Evolutionary conservation across 768 basidiomycete genomes (phyloP).

Genomic region (Suillus subaureus): DNA sequence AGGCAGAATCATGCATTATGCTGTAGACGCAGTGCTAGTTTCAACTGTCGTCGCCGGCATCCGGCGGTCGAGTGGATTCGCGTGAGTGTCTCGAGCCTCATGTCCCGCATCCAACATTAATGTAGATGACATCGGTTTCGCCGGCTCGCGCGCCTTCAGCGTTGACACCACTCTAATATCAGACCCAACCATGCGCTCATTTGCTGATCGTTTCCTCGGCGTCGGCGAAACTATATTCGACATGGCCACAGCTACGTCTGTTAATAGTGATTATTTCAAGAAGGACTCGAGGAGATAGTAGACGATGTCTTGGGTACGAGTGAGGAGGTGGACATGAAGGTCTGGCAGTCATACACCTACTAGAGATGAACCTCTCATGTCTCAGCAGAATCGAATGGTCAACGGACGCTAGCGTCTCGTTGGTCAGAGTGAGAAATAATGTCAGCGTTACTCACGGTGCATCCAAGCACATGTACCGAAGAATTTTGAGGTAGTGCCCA

Average conservation of each 20-base stretch:
- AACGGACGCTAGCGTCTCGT: not conserved
- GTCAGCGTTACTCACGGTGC: not conserved
- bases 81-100: constrained; percentile 54
- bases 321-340: constrained; percentile 1
- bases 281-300: constrained; percentile 44
- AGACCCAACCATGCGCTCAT: constrained; percentile 73
- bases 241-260: constrained; percentile 79
- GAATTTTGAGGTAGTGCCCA: not conserved
- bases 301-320: constrained; percentile 3
- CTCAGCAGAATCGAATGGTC: not conserved
- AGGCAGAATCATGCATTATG: constrained; percentile 81
- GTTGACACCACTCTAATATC: constrained; percentile 68
- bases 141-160: constrained; percentile 39
- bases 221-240: constrained; percentile 91
- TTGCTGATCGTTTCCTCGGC: constrained; percentile 81
- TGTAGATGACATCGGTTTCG: constrained; percentile 4
- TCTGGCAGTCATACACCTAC: not conserved
- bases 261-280: constrained; percentile 85
- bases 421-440: not conserved
- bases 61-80: constrained; percentile 85
- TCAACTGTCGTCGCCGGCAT: constrained; percentile 93
- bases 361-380: constrained; percentile 3
- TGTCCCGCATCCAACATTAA: constrained; percentile 3
- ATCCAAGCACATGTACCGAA: not conserved
- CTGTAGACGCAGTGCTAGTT: constrained; percentile 80